Percentiles rank a stretch among this genome's conserved stretches.
These are phyloP conservation scores for Bertia moriformis DNA, from an alignment of 2,329 filamentous ascomycete species.

Conservation along the genomic window DNA sequence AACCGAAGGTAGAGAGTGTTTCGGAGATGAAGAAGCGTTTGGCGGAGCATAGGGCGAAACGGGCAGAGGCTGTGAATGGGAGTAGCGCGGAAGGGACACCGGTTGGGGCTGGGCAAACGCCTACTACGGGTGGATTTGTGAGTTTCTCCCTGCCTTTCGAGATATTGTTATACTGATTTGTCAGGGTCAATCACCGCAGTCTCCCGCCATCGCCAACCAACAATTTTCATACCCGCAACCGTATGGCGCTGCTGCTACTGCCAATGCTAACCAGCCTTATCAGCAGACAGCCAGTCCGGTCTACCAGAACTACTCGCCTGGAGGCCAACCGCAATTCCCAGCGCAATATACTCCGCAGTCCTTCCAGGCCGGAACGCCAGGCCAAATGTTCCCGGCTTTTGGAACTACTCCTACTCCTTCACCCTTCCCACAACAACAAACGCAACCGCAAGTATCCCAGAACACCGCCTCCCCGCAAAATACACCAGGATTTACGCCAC, in stretches of 20 bases:
- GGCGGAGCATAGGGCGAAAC: constrained; percentile 45
- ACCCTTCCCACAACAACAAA: neutral
- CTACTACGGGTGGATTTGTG: constrained; percentile 11
- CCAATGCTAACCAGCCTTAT: neutral
- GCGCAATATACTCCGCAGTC: neutral
- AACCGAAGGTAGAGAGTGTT: constrained; percentile 37
- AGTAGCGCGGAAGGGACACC: constrained; percentile 37
- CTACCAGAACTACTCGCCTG: neutral
- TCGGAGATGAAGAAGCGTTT: constrained; percentile 48
- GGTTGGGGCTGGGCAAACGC: constrained; percentile 16
- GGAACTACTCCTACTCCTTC: neutral
- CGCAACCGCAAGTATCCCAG: neutral
- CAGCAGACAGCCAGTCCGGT: neutral
- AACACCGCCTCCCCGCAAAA: neutral
- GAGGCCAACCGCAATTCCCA: neutral
- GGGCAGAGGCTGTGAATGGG: constrained; percentile 29
- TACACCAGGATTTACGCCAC: neutral
- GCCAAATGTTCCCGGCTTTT: neutral
- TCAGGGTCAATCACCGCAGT: neutral
- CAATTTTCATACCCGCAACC: neutral
- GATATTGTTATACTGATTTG: neutral
- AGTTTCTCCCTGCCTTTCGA: neutral
- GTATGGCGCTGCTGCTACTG: neutral
- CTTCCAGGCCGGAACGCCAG: neutral
- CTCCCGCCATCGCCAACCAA: neutral